Percentiles rank a stretch among this genome's conserved stretches.
phyloP scores from a whole-genome alignment of 108 stramenopile species.

The Schizochytrium sp. region DNA sequence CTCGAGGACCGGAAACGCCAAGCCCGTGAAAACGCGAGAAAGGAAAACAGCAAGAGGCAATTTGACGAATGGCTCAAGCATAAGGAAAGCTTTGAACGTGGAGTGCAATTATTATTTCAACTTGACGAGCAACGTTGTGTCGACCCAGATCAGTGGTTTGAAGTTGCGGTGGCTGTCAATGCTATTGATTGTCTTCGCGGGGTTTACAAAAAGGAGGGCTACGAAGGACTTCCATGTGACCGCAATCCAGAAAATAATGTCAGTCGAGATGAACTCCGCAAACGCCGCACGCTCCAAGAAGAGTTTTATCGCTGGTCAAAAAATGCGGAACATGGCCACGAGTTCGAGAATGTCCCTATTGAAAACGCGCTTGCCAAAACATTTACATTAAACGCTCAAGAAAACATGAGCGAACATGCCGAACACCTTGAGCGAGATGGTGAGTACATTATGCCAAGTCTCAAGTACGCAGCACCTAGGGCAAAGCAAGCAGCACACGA shows the following conservation, averaged over 20 bases:
- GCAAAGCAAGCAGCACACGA: conserved; percentile 37
- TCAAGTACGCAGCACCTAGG: conserved; percentile 46
- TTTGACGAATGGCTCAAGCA: conserved; percentile 29
- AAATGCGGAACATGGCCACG: conserved; percentile 18
- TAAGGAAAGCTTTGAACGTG: conserved; percentile 35
- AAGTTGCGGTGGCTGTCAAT: conserved; percentile 33
- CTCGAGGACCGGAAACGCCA: not conserved
- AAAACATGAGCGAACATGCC: conserved; percentile 38
- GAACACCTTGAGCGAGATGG: conserved; percentile 40
- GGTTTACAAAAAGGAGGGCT: not conserved
- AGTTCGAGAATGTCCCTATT: conserved; percentile 38
- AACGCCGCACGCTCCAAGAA: not conserved
- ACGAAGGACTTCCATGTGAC: not conserved
- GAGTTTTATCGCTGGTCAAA: conserved; percentile 49
- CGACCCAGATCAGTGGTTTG: conserved; percentile 7
- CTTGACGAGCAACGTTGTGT: conserved; percentile 17
- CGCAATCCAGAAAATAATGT: not conserved
- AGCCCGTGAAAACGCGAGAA: not conserved
- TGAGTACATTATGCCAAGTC: conserved; percentile 31
- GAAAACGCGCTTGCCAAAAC: not conserved
- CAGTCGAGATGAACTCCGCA: not conserved
- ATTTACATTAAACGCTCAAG: conserved; percentile 49
- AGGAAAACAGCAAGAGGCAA: conserved; percentile 13
- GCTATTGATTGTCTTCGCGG: conserved; percentile 1
- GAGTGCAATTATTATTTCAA: not conserved